Base-by-base conservation (phyloP, 345 rosid genomes). In the Boechera retrofracta region DNA sequence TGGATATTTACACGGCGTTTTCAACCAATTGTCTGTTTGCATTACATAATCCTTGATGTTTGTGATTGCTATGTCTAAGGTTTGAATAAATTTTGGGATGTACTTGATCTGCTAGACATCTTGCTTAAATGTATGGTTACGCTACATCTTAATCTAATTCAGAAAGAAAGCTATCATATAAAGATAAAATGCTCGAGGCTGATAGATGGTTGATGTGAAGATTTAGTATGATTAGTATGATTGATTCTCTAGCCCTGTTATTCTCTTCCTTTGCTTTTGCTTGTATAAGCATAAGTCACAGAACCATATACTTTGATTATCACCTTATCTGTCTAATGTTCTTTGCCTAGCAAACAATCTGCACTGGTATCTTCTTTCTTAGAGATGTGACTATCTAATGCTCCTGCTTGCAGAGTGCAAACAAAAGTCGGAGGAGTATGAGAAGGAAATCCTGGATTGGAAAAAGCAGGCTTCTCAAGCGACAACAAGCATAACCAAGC, bases 401-500 rank as follows among this genome's bases (percentile, higher is more conserved):
- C 79, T 64, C 53, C 57, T 62, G 70, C 59, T 64, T 47, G 82
- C 76, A 95, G 99, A 85, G 80, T 87, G 88, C 97, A 95, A 91
- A 80, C 85, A 85, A 71, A 91, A 95, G 85, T 85, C 90, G 12
- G 98, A 95, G 61, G 96, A 84, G 72, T 89, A 92, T 79, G 98
- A 92, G 63, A 92, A 91, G 85, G 91, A 92, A 78, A 85, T 92
- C 73, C 90, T 86, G 79, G 90, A 95, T 53, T 89, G 91, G 98
- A 89, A 86, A 84, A 95, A 92, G 83, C 84, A 86, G 81, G 88
- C 87, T 79, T 95, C 98, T 71, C 87, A 81, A 54, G 91, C 93
- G 64, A 79, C 92, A 55, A 95, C 97, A 73, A 86, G 77, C 85
- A 71, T 95, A 76, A 83, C 93, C 54, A 95, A 91, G 84, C 86